Conservation (phyloP, 768 basidiomycete genomes). For the Pleurotus sapidus region DNA sequence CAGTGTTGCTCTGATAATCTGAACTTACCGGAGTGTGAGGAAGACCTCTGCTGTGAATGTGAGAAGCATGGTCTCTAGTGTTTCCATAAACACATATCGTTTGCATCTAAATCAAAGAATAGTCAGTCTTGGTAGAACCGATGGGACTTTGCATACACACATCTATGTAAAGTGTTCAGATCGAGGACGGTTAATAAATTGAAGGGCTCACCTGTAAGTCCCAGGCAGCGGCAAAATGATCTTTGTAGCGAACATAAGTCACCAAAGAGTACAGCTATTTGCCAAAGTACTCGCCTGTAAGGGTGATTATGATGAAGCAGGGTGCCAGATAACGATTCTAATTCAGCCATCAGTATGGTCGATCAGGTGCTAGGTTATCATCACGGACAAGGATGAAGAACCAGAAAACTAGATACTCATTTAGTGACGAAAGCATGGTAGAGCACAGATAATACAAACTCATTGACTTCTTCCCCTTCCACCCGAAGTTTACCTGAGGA, state of each 20-base stretch:
- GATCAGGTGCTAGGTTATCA: not conserved
- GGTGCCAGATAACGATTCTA: conserved; percentile 2
- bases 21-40: conserved; percentile 3
- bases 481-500: not conserved
- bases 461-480: not conserved
- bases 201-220: not conserved
- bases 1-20: not conserved
- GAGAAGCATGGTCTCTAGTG: conserved; percentile 8
- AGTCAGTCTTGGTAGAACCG: not conserved
- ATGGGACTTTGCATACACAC: too few relatives aligned
- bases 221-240: not conserved
- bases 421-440: not conserved
- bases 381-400: not conserved
- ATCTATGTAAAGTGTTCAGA: too few relatives aligned
- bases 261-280: not conserved
- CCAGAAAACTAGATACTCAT: not conserved
- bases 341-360: not conserved
- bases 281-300: not conserved
- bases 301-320: not conserved
- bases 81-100: conserved; percentile 11
- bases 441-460: not conserved
- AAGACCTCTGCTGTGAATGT: conserved; percentile 9
- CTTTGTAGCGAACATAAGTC: not conserved
- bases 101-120: not conserved
- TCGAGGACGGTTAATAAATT: too few relatives aligned